These are phyloP conservation scores for Rhodotorula babjevae DNA, from an alignment of 768 basidiomycete genomes.

Conservation along the genomic window DNA sequence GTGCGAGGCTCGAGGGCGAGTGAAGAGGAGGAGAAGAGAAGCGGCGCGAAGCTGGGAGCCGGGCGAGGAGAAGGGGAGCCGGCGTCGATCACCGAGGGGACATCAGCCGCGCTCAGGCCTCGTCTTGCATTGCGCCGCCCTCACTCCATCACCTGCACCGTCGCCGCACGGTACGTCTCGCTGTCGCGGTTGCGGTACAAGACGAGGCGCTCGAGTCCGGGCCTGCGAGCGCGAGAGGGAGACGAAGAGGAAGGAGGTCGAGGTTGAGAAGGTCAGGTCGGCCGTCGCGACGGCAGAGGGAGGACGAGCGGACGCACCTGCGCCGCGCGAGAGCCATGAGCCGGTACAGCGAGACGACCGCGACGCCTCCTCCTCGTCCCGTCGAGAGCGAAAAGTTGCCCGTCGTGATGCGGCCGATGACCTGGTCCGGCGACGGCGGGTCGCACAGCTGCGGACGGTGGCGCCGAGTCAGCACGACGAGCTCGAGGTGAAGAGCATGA, in stretches of 20 bases:
- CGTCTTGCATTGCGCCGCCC: not conserved
- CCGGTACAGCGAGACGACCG: conserved; percentile 59
- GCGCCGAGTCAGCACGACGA: no score
- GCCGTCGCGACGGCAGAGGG: no score
- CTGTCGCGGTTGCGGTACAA: conserved; percentile 33
- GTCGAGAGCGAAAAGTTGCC: conserved; percentile 75
- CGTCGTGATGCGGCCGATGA: conserved; percentile 75
- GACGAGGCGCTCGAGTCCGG: conserved; percentile 13
- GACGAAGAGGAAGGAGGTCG: no score
- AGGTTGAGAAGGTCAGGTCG: conserved; percentile 2
- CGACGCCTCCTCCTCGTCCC: conserved; percentile 73
- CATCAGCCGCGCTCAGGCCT: not conserved
- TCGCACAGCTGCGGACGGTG: conserved; percentile 15
- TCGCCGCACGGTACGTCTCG: conserved; percentile 25
- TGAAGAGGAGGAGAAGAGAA: not conserved
- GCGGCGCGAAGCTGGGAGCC: no score
- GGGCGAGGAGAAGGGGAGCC: not conserved
- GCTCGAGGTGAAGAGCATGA: no score
- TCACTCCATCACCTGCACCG: conserved; percentile 12
- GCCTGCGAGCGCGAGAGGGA: not conserved
- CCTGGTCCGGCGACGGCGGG: not conserved
- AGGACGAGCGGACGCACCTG: not conserved
- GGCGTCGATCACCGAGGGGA: not conserved
- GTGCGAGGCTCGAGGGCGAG: not conserved
- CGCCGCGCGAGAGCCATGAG: conserved; percentile 8